Evolutionary conservation across 1,284 basidiomycete species (phyloP).

Genomic region (Ganoderma lingzhi): DNA sequence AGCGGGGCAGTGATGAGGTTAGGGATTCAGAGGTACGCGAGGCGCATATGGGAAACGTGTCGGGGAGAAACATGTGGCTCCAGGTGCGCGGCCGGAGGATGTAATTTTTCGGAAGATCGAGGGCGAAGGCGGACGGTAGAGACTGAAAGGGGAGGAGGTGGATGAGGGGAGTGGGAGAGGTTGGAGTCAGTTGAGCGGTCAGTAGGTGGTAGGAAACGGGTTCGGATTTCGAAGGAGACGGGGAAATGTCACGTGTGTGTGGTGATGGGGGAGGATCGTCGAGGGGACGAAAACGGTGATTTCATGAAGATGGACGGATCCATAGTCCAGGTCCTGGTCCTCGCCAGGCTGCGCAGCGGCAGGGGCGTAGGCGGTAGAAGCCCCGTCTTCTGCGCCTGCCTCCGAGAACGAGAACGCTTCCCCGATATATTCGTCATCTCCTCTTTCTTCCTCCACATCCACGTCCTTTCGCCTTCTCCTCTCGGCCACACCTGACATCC

Average conservation of each 20-base stretch:
- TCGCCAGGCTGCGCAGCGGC: slow-evolving; percentile 7
- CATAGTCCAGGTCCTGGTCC: background rate
- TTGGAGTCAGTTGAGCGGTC: slow-evolving; percentile 10
- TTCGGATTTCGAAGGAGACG: slow-evolving; percentile 15
- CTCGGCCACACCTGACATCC: slow-evolving; percentile 12
- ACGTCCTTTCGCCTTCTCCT: slow-evolving; percentile 12
- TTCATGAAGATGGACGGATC: slow-evolving; percentile 8
- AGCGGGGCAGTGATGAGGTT: slow-evolving; percentile 17
- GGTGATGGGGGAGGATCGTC: slow-evolving; percentile 27
- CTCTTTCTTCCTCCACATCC: slow-evolving; percentile 4
- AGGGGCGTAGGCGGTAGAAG: slow-evolving; percentile 7
- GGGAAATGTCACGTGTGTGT: slow-evolving; percentile 22
- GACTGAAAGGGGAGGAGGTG: background rate
- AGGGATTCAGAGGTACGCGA: slow-evolving; percentile 14
- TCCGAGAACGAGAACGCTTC: slow-evolving; percentile 11
- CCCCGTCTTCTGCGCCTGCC: slow-evolving; percentile 14
- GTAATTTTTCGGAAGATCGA: slow-evolving; percentile 11
- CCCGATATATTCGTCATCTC: slow-evolving; percentile 12
- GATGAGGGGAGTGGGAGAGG: slow-evolving; percentile 5
- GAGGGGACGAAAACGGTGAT: slow-evolving; percentile 19
- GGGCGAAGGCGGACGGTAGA: background rate
- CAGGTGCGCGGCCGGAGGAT: slow-evolving; percentile 16
- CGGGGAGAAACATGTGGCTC: background rate
- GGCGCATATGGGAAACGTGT: slow-evolving; percentile 17
- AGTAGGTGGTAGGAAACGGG: background rate